phyloP scores from a whole-genome alignment of 2,329 filamentous ascomycete genomes.

The Fusarium nisikadoi region DNA sequence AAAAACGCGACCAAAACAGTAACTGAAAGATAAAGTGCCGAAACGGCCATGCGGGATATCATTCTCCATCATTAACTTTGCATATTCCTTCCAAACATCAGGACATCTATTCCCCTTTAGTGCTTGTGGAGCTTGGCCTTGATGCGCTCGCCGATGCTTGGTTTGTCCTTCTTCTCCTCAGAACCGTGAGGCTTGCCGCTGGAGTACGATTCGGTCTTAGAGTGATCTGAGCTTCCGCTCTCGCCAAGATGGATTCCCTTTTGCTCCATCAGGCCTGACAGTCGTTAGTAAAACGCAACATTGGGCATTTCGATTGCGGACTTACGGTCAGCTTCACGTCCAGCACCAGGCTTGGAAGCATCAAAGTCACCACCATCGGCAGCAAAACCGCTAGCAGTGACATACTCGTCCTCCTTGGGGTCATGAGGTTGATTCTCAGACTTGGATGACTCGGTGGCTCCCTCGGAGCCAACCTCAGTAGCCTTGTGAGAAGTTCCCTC shows the following conservation, averaged over 20 bases:
- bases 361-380: conserved; percentile 77
- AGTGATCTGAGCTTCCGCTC: neutral
- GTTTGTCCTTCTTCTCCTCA: conserved; percentile 54
- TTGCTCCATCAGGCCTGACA: conserved; percentile 49
- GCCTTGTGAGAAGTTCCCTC: conserved; percentile 11
- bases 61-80: conserved; percentile 28
- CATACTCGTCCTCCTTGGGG: conserved; percentile 66
- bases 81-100: neutral
- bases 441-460: conserved; percentile 11
- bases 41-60: conserved; percentile 26
- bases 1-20: neutral
- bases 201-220: conserved; percentile 15
- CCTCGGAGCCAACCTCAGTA: conserved; percentile 22
- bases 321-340: conserved; percentile 73
- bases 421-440: conserved; percentile 48
- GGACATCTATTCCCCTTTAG: conserved; percentile 33
- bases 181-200: conserved; percentile 29
- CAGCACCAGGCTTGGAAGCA: conserved; percentile 70
- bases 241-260: conserved; percentile 45
- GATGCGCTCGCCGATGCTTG: conserved; percentile 70
- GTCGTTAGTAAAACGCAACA: conserved; percentile 3
- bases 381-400: conserved; percentile 67
- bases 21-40: neutral
- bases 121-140: conserved; percentile 74
- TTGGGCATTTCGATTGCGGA: conserved; percentile 16